Percentiles rank a stretch among this genome's conserved stretches.
These are phyloP conservation scores for Starmera caribaea DNA, from an alignment of 805 yeast genomes.

Conservation along the genomic window DNA sequence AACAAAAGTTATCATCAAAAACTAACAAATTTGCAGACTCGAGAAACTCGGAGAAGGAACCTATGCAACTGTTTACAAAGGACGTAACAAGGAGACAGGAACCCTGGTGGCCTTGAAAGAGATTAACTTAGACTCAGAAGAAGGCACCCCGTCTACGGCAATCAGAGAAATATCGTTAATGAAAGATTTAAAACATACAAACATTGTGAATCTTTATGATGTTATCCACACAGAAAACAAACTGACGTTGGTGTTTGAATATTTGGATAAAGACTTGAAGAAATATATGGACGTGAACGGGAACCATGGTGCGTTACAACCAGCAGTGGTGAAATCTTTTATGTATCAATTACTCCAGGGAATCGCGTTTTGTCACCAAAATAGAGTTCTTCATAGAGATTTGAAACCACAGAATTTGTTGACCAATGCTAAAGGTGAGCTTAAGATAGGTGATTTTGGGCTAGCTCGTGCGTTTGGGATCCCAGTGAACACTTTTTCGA, in stretches of 20 bases:
- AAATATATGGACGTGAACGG: constrained; percentile 87
- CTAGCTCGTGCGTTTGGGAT: constrained; percentile 96
- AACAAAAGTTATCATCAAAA: no score
- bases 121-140: constrained; percentile 85
- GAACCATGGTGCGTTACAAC: constrained; percentile 85
- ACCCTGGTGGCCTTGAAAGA: constrained; percentile 92
- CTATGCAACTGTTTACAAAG: constrained; percentile 98
- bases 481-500: constrained; percentile 93
- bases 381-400: constrained; percentile 61
- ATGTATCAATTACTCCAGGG: constrained; percentile 93
- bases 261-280: constrained; percentile 87
- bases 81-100: constrained; percentile 75
- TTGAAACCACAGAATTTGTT: constrained; percentile 92
- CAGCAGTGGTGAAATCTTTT: constrained; percentile 74
- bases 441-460: constrained; percentile 94
- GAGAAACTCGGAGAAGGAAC: constrained; percentile 93
- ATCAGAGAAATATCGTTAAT: constrained; percentile 91
- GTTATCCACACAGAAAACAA: constrained; percentile 97
- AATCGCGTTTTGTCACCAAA: constrained; percentile 57
- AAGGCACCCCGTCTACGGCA: constrained; percentile 98
- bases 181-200: constrained; percentile 91
- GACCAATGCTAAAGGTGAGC: constrained; percentile 81
- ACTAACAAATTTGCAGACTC: constrained; percentile 24
- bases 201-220: constrained; percentile 86
- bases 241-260: constrained; percentile 86